Conservation (phyloP, 805 yeast species). For the Saccharomyces mikatae region DNA sequence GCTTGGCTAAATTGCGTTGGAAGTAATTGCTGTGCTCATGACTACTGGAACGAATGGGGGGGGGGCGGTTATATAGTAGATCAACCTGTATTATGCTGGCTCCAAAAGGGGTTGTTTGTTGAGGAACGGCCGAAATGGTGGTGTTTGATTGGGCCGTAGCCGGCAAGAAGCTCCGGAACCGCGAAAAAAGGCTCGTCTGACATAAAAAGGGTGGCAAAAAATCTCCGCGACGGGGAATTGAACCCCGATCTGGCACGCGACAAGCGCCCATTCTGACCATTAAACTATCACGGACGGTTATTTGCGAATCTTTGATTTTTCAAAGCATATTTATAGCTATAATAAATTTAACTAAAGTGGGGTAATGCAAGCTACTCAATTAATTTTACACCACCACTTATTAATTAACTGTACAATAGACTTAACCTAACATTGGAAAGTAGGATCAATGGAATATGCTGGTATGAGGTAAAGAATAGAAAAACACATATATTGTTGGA, state of each 20-base stretch:
- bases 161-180: not conserved
- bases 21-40: not conserved
- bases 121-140: not conserved
- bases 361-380: too few relatives aligned
- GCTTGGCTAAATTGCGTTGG: not conserved
- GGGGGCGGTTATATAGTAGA: not conserved
- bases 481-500: too few relatives aligned
- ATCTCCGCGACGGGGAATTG: not conserved
- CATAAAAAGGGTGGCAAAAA: not conserved
- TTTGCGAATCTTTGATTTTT: not conserved
- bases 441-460: too few relatives aligned
- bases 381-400: too few relatives aligned
- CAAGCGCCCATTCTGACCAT: not conserved
- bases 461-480: too few relatives aligned
- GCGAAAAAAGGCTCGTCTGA: not conserved
- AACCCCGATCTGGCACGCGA: not conserved
- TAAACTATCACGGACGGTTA: not conserved
- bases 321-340: too few relatives aligned
- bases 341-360: too few relatives aligned
- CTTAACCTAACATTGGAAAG: too few relatives aligned
- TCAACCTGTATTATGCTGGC: not conserved
- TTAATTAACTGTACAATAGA: too few relatives aligned
- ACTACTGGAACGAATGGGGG: not conserved
- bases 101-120: not conserved
- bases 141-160: not conserved